Base-by-base conservation (phyloP, 2,329 filamentous ascomycete species). In the Zymoseptoria brevis region DNA sequence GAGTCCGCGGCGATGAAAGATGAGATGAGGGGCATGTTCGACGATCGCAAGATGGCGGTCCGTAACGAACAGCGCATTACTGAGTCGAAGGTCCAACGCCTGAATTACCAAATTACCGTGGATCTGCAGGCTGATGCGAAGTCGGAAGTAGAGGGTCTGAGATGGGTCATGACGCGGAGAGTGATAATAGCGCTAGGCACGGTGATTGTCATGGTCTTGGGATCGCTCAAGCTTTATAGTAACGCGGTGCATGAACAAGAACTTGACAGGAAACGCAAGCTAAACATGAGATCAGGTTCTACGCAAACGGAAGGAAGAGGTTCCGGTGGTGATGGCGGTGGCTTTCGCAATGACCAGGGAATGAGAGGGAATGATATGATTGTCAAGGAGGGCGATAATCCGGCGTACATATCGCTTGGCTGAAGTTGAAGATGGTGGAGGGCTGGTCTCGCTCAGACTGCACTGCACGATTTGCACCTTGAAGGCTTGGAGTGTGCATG, bases 31-130 rank as follows among this genome's bases (percentile, higher is more conserved):
- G 93, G 90, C 59, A 88, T 96, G 81, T 96, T 97, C 73, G 93
- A 97, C 70, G 93, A 99, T 72, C 85, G 95, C 50, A 94, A 93
- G 73, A 96, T 97, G 89, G 84, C 85, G 1, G 91, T 96, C 1
- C 80, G 91, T 57, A 89, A 93, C 74, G 89, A 96, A 73, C 91
- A 96, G 75, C 87, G 91, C 71, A 81, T 81, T 6, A 87, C 89
- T 70, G 93, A 97, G 71, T 89, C 88, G 55, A 87, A 87, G 67
- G 87, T 90, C 63, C 92, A 96, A 79, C 88, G 96, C 77, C 82
- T 97, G 66, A 96, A 93, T 75, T 96, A 97, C 76, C 94, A 96
- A 73, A 97, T 99, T 73, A 95, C 89, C 21, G 90, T 96, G 30
- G 82, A 84, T 49, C 81, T 99, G 50, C 95, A 90, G 73, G 94